Base-by-base conservation (phyloP, 2,329 filamentous ascomycete genomes). In the Diaporthe aspalathi region DNA sequence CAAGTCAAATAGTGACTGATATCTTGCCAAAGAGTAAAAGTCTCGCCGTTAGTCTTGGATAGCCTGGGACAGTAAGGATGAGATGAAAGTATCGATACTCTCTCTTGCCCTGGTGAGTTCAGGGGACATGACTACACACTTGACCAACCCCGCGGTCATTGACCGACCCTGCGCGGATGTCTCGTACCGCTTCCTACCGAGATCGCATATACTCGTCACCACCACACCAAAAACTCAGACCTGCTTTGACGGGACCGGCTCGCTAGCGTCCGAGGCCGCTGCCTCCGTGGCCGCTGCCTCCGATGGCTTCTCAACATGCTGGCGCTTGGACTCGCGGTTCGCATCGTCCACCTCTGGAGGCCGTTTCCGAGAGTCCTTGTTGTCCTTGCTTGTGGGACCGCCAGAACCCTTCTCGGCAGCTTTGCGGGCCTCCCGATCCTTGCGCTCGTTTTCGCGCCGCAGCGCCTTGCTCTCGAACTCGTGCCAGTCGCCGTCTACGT, bases 381-480 rank as follows among this genome's bases (percentile, higher is more conserved):
- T 56, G 57, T 56, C 49, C 53, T 63, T 52, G 47, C 56, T 49
- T 60, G 43, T 65, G 60, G 66, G 75, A 76, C 24, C 81, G 76
- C 24, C 81, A 79, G 38, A 74, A 11, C 73, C 75, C 75, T 84
- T 85, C 22, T 81, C 81, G 0, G 83, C 82, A 52, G 80, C 81
- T 7, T 83, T 84, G 5, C 84, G 82, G 9, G 85, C 86, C 68
- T 89, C 87, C 70, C 85, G 84, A 35, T 89, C 87, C 73, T 85
- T 86, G 68, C 89, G 89, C 80, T 96, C 94, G 76, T 94, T 95
- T 80, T 98, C 95, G 76, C 96, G 96, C 40, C 96, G 88, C 32
- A 97, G 86, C 20, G 94, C 95, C 83, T 99, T 99, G 70, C 94
- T 97, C 83, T 99, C 96, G 77, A 98, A 97, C 80, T 99, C 96